These are phyloP conservation scores for Cystoderma amianthinum DNA, from an alignment of 768 basidiomycete genomes.

Conservation along the genomic window DNA sequence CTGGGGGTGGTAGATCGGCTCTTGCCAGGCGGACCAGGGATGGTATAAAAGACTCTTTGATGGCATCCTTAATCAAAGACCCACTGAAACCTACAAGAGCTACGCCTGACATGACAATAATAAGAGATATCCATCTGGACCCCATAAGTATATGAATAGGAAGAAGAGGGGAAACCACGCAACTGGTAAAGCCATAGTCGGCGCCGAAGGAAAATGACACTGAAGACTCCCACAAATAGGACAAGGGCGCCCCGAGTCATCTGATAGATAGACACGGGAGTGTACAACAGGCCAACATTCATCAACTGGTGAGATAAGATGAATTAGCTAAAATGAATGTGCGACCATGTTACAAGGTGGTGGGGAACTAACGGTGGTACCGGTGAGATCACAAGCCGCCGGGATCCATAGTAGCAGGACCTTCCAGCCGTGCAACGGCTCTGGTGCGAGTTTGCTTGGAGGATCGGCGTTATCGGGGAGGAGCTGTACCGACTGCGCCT, in stretches of 20 bases:
- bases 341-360: constrained; percentile 6
- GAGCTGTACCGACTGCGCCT: constrained; percentile 44
- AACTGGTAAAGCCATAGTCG: constrained; percentile 86
- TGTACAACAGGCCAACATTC: constrained; percentile 94
- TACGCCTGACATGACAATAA: constrained; percentile 84
- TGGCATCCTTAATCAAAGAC: constrained; percentile 73
- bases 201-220: constrained; percentile 85
- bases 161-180: constrained; percentile 10
- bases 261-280: constrained; percentile 96
- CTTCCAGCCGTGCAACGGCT: constrained; percentile 59
- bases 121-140: constrained; percentile 79
- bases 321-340: constrained; percentile 9
- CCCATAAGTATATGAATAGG: constrained; percentile 7
- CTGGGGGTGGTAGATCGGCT: constrained; percentile 28
- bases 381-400: constrained; percentile 85
- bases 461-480: constrained; percentile 38
- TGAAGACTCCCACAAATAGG: constrained; percentile 87
- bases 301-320: constrained; percentile 52
- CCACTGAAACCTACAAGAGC: constrained; percentile 85
- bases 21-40: constrained; percentile 19
- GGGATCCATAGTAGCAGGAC: constrained; percentile 82
- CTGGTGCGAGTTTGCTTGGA: constrained; percentile 27
- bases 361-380: constrained; percentile 65
- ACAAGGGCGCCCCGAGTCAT: constrained; percentile 94
- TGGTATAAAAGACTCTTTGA: constrained; percentile 37